Evolutionary conservation across 768 basidiomycete genomes (phyloP).

Genomic region (Roridomyces roridus): DNA sequence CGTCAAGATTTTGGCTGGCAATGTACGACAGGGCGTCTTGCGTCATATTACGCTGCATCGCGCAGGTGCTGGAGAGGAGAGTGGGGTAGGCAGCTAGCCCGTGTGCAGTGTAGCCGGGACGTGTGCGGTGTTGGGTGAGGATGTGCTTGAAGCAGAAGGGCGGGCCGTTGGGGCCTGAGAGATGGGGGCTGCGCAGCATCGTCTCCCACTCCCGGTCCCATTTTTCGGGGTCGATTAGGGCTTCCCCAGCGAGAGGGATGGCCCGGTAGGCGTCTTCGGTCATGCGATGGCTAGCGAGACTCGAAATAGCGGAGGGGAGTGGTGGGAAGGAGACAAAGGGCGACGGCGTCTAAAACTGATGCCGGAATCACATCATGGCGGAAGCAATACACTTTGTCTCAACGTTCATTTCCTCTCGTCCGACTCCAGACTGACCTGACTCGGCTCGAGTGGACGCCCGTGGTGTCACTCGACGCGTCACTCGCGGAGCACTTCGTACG

Average conservation of each 20-base stretch:
- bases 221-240: conserved; percentile 12
- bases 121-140: background rate
- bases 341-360: too few relatives aligned
- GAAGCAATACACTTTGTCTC: too few relatives aligned
- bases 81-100: background rate
- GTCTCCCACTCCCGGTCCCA: conserved; percentile 22
- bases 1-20: conserved; percentile 1
- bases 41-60: conserved; percentile 11
- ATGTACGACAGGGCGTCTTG: conserved; percentile 11
- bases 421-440: too few relatives aligned
- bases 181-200: background rate
- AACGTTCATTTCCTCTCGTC: too few relatives aligned
- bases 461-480: too few relatives aligned
- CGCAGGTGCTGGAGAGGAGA: conserved; percentile 9
- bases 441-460: too few relatives aligned
- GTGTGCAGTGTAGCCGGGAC: background rate
- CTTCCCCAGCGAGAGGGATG: conserved; percentile 12
- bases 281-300: too few relatives aligned
- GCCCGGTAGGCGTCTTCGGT: too few relatives aligned
- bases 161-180: background rate
- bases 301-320: too few relatives aligned
- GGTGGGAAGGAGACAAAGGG: too few relatives aligned
- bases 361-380: too few relatives aligned
- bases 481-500: too few relatives aligned
- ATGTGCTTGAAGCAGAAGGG: background rate